Evolutionary conservation across 1,284 basidiomycete genomes (phyloP).

Genomic region (Trametes pubescens): DNA sequence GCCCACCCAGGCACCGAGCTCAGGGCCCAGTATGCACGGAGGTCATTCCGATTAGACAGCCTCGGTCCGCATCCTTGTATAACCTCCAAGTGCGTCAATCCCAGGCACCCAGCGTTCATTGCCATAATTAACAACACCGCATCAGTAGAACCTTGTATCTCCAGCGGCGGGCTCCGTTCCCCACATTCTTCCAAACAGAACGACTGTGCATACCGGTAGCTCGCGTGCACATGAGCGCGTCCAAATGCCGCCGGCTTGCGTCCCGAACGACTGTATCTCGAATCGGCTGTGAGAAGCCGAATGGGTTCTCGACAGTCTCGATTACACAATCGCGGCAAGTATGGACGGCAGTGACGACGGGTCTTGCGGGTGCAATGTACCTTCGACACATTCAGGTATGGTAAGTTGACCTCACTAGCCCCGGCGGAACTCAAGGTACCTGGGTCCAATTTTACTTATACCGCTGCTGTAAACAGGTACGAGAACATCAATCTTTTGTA

Average conservation of each 20-base stretch:
- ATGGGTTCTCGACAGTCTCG: slow-evolving; percentile 5
- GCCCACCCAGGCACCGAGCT: slow-evolving; percentile 10
- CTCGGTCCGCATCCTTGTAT: slow-evolving; percentile 10
- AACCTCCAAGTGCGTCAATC: slow-evolving; percentile 8
- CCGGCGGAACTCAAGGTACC: not conserved
- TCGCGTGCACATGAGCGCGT: slow-evolving; percentile 7
- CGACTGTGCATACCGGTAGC: slow-evolving; percentile 6
- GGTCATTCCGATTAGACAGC: not conserved
- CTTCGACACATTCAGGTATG: not conserved
- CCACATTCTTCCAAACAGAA: slow-evolving; percentile 3
- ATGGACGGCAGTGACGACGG: slow-evolving; percentile 1
- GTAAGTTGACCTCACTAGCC: not conserved
- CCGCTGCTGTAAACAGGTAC: not conserved
- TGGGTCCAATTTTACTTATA: not conserved
- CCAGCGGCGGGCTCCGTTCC: not conserved
- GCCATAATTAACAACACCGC: slow-evolving; percentile 28
- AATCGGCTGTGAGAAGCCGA: slow-evolving; percentile 1
- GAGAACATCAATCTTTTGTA: slow-evolving; percentile 12
- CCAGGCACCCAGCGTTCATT: slow-evolving; percentile 13
- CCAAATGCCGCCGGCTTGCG: slow-evolving; percentile 9
- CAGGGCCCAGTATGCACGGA: not conserved
- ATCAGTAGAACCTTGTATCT: slow-evolving; percentile 23
- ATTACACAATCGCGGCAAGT: slow-evolving; percentile 15
- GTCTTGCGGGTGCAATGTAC: not conserved
- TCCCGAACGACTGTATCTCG: not conserved